Conservation (phyloP, 2,329 filamentous ascomycete genomes). For the Colletotrichum kahawae region DNA sequence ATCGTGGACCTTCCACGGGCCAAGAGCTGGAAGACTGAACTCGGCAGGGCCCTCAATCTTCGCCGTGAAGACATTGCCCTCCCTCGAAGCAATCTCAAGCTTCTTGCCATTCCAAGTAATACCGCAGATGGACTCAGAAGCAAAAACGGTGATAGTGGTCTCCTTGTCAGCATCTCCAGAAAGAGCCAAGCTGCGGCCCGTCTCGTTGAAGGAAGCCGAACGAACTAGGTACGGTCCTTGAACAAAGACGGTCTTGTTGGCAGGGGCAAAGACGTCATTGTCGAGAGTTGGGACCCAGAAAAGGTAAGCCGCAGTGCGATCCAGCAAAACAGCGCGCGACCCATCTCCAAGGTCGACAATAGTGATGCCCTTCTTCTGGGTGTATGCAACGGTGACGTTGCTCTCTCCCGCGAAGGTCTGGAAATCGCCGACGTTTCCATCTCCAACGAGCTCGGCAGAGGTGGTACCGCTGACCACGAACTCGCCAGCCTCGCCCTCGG, state of each 20-base stretch:
- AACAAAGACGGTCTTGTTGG: slow-evolving; percentile 53
- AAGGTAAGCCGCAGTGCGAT: slow-evolving; percentile 57
- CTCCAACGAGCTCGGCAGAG: slow-evolving; percentile 33
- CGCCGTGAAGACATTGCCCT: slow-evolving; percentile 32
- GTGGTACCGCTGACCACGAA: slow-evolving; percentile 50
- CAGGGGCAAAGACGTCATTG: slow-evolving; percentile 48
- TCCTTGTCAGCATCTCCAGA: slow-evolving; percentile 49
- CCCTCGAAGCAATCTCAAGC: slow-evolving; percentile 28
- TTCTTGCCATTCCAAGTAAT: slow-evolving; percentile 58
- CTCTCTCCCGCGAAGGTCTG: slow-evolving; percentile 43
- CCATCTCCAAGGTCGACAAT: slow-evolving; percentile 52
- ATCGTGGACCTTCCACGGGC: slow-evolving; percentile 52
- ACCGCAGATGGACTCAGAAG: slow-evolving; percentile 45
- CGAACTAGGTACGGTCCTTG: slow-evolving; percentile 59
- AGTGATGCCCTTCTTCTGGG: slow-evolving; percentile 52
- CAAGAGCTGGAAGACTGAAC: slow-evolving; percentile 44
- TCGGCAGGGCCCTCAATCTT: slow-evolving; percentile 29
- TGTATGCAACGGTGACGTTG: slow-evolving; percentile 51
- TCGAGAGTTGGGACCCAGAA: slow-evolving; percentile 61
- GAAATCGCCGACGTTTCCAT: slow-evolving; percentile 43
- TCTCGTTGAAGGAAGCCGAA: slow-evolving; percentile 38
- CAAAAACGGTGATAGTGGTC: slow-evolving; percentile 51
- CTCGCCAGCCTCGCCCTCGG: slow-evolving; percentile 58
- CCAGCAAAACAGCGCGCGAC: slow-evolving; percentile 55
- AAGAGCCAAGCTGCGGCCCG: slow-evolving; percentile 41